Evolutionary conservation across 768 basidiomycete species (phyloP).

Genomic region (Suillus decipiens): DNA sequence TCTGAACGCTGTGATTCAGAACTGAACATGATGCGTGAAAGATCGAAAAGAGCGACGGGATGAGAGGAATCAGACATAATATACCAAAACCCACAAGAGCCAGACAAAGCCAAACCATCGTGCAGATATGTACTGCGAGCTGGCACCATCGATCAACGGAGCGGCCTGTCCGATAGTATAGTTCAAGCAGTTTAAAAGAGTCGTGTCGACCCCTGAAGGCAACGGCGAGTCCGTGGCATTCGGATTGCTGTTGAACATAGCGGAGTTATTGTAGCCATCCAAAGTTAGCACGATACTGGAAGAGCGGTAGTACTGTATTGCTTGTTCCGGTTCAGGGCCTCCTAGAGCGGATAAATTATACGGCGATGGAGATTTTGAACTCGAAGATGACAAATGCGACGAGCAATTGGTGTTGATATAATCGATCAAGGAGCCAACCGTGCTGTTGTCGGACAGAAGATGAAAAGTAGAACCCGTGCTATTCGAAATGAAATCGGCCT

Average conservation of each 20-base stretch:
- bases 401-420: slow-evolving; percentile 48
- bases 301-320: slow-evolving; percentile 69
- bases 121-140: slow-evolving; percentile 11
- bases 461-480: slow-evolving; percentile 43
- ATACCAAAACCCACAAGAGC: slow-evolving; percentile 19
- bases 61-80: background rate
- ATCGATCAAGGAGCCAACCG: slow-evolving; percentile 43
- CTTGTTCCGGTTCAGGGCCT: slow-evolving; percentile 49
- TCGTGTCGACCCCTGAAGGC: slow-evolving; percentile 50
- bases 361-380: slow-evolving; percentile 32
- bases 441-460: slow-evolving; percentile 50
- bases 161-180: slow-evolving; percentile 58
- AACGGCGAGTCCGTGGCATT: slow-evolving; percentile 50
- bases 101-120: slow-evolving; percentile 19
- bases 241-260: slow-evolving; percentile 40
- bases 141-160: slow-evolving; percentile 51
- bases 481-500: slow-evolving; percentile 43
- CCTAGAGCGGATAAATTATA: slow-evolving; percentile 33
- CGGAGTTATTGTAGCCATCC: slow-evolving; percentile 69
- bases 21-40: background rate
- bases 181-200: slow-evolving; percentile 59
- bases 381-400: slow-evolving; percentile 34
- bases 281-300: slow-evolving; percentile 62
- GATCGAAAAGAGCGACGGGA: background rate
- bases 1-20: background rate